Percentiles rank a stretch among this genome's conserved stretches.
phyloP scores from a whole-genome alignment of 1,139 yeast species.

The Waltiozyma sp. region DNA sequence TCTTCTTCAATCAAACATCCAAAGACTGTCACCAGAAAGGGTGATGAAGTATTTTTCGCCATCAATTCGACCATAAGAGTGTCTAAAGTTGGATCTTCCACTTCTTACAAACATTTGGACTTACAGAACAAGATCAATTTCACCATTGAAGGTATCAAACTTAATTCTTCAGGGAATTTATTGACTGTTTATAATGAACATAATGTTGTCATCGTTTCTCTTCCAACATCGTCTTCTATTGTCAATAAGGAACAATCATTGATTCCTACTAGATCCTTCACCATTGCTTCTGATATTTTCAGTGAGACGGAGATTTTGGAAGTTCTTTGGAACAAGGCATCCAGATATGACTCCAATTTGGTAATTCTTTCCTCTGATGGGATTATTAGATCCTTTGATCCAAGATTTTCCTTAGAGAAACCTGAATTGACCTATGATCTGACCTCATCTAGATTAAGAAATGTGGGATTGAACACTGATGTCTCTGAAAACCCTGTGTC shows the following conservation, averaged over 20 bases:
- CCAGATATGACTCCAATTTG: conserved; percentile 29
- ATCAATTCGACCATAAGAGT: conserved; percentile 20
- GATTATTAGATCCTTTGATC: conserved; percentile 26
- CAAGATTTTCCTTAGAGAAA: conserved; percentile 17
- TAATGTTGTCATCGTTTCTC: conserved; percentile 22
- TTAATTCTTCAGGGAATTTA: conserved; percentile 31
- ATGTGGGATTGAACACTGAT: conserved; percentile 19
- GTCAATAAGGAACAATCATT: conserved; percentile 6
- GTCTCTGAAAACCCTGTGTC: conserved; percentile 28
- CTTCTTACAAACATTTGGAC: conserved; percentile 10
- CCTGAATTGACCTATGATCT: conserved; percentile 20
- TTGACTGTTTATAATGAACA: conserved; percentile 28
- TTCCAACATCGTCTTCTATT: conserved; percentile 18
- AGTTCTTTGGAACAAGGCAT: conserved; percentile 34
- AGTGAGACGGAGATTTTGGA: conserved; percentile 14
- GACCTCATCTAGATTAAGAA: conserved; percentile 13
- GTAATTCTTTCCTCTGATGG: conserved; percentile 29
- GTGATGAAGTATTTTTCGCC: conserved; percentile 21
- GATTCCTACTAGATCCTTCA: conserved; percentile 14
- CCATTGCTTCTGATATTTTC: conserved; percentile 7
- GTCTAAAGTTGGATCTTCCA: conserved; percentile 10
- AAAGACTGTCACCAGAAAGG: conserved; percentile 11
- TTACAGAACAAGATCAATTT: conserved; percentile 14
- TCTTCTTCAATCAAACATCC: conserved; percentile 2
- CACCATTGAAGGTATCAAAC: conserved; percentile 20